Evolutionary conservation across 116 monocot species (phyloP), one percentile per base, ranked within the genome.

Genomic region (Dioscorea cayenensis): DNA sequence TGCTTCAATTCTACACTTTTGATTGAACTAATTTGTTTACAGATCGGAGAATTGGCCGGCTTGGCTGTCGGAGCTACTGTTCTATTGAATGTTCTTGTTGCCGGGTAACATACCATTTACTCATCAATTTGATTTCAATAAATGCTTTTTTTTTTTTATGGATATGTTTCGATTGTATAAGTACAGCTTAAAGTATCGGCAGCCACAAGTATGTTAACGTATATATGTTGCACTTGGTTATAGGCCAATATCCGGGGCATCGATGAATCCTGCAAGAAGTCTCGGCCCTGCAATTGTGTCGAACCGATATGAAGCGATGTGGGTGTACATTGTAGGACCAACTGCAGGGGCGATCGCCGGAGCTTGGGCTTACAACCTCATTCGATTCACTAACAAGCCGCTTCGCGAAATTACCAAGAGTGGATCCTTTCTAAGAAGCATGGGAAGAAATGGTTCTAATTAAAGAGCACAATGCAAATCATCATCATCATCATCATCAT

Each of bases 161-260:
- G 3, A 32, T 32, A 32, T 32, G 32, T 32, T 2, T 32, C 32
- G 3, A 32, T 32, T 32, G 32, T 12, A 23, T 51, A 49, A 50
- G 14, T 13, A 65, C 32, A 32, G 3, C 17, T 17, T 11, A 51
- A 17, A 17, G 51, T 51, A 51, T 51, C 20, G 60, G 32, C 4
- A 4, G 32, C 32, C 32, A 32, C 32, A 60, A 60, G n/a, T 60
- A 2, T 2, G n/a, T 22, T 60, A n/a, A 43, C 22, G 11, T 19
- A 17, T 48, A 48, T 43, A 6, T 22, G 6, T 22, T 68, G 29
- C 1, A 71, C 27, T 25, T 36, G 17, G 22, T 23, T 64, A 28
- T 84, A 97, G 97, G 83, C 94, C 93, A 6, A 89, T 93, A 79
- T 90, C 97, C 9, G 97, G 97, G 6, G 97, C 97, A 20, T 97